These are phyloP conservation scores for Monosporascus sp. DNA, from an alignment of 2,329 filamentous ascomycete genomes.

Conservation along the genomic window DNA sequence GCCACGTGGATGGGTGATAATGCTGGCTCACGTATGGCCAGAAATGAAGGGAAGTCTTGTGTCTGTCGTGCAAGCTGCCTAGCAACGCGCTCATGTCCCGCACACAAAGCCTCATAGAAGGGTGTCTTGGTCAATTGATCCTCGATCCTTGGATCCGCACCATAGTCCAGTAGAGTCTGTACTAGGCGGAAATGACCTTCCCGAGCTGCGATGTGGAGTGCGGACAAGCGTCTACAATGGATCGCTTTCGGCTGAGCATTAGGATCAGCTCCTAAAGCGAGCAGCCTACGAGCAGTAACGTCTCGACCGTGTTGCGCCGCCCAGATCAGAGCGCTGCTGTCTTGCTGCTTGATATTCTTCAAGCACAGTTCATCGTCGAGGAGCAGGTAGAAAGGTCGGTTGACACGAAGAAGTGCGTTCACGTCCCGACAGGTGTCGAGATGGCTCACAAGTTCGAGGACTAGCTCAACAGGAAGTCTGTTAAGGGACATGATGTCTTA, in stretches of 20 bases:
- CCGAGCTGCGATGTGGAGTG: background rate
- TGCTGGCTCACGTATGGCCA: background rate
- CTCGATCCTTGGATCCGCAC: background rate
- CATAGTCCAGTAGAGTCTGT: background rate
- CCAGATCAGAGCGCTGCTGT: background rate
- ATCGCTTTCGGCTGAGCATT: background rate
- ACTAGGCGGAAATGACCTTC: background rate
- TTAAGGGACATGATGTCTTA: background rate
- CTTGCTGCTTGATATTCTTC: background rate
- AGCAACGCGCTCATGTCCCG: background rate
- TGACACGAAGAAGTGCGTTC: background rate
- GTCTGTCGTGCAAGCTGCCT: background rate
- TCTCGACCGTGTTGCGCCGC: background rate
- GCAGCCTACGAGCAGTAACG: background rate
- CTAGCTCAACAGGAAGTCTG: background rate
- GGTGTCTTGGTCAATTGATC: background rate
- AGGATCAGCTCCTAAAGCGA: background rate
- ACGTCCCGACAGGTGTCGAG: background rate
- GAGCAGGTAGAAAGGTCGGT: background rate
- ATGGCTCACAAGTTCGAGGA: background rate
- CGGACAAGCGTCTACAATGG: background rate
- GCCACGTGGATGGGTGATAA: background rate
- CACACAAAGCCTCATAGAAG: background rate
- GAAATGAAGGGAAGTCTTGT: background rate
- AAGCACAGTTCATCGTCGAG: background rate